phyloP scores from a whole-genome alignment of 495 filamentous ascomycete genomes.

The Pyrenopolyporus hunteri region DNA sequence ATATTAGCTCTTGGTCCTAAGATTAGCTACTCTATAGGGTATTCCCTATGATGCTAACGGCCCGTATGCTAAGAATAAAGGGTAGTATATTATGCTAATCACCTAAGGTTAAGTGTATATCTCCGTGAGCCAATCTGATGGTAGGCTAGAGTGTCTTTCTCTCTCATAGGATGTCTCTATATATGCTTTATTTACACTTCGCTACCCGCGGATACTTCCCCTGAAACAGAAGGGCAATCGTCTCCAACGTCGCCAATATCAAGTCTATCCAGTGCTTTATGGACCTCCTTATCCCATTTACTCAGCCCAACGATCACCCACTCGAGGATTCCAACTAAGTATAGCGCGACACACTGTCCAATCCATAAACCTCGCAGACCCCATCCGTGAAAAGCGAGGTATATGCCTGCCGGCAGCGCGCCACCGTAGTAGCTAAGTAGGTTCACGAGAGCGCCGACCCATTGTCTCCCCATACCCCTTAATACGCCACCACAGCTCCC shows the following conservation, averaged over 20 bases:
- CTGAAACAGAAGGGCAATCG: neutral
- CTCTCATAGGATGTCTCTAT: too few species aligned
- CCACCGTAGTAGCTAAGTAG: constrained; percentile 87
- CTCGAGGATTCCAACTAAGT: constrained; percentile 78
- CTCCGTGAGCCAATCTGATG: too few species aligned
- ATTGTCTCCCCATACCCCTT: constrained; percentile 86
- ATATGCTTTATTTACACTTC: constrained; percentile 15
- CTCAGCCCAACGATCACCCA: constrained; percentile 82
- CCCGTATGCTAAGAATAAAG: too few species aligned
- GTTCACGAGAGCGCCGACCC: constrained; percentile 88
- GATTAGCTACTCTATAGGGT: too few species aligned
- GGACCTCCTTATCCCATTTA: constrained; percentile 79
- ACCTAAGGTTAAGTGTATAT: too few species aligned
- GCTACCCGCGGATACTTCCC: constrained; percentile 1
- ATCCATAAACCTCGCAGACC: constrained; percentile 85
- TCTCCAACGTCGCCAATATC: constrained; percentile 56
- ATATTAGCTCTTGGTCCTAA: too few species aligned
- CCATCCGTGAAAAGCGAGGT: constrained; percentile 88
- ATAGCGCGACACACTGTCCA: constrained; percentile 88
- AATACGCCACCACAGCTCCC: constrained; percentile 83
- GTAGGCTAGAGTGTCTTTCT: too few species aligned
- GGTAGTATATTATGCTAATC: too few species aligned
- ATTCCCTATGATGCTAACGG: too few species aligned
- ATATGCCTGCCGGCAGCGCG: constrained; percentile 83
- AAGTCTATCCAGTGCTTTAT: constrained; percentile 77